Base-by-base conservation (phyloP, 1,284 basidiomycete genomes). In the Pseudozyma hubeiensis region DNA sequence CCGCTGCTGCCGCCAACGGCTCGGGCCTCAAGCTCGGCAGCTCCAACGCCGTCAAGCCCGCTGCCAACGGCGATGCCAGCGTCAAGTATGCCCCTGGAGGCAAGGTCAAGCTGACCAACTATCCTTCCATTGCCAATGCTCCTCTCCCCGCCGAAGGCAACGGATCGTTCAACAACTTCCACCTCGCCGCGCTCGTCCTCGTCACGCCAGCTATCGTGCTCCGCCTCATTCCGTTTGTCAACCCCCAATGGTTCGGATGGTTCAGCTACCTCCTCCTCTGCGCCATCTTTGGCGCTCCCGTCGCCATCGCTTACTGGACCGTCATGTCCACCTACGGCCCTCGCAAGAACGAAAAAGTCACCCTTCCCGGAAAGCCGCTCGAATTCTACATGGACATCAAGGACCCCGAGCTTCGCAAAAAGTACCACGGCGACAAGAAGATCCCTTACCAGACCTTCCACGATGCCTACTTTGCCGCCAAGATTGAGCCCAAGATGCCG, bases 401-500 rank as follows among this genome's bases (percentile, higher is more conserved):
- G 78, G 94, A 97, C 87, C 85, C 87, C 1, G 90, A 90, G 69
- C 88, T 99, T 81, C 91, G 90, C 86, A 87, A 88, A 31, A 88
- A 90, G 78, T 97, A 94, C 87, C 86, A 68, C 49, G 78, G 90
- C 53, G 90, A 89, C 77, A 90, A 91, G 85, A 98, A 97, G 87
- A 97, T 99, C 73, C 95, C 95, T 51, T 97, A 97, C 91, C 94
- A 99, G 87, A 87, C 92, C 75, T 97, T 97, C 88, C 92, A 99
- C 85, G 97, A 99, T 87, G 93, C 93, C 71, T 99, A 93, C 87
- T 98, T 99, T 86, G 94, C 96, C 67, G 91, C 91, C 72, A 97
- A 97, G 87, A 90, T 96, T 70, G 94, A 98, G 72, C 92, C 98
- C 85, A 98, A 97, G 69, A 94, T 92, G 70, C 94, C 98, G 83